Conservation (phyloP, 148 eudicot species). For the Heliamphora exappendiculata region DNA sequence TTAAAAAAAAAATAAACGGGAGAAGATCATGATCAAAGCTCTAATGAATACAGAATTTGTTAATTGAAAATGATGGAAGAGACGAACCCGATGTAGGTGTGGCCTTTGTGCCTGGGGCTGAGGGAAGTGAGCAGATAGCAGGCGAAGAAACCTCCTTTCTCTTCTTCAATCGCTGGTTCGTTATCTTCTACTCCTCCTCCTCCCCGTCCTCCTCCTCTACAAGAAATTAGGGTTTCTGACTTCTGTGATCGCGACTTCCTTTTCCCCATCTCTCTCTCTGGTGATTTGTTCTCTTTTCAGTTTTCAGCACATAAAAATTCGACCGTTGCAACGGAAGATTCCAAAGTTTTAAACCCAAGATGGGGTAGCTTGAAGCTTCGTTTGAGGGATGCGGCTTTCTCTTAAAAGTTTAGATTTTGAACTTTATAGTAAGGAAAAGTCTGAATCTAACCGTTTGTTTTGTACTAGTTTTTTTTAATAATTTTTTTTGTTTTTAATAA, state of each 20-base stretch:
- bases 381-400: no score
- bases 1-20: not conserved
- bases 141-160: constrained; percentile 39
- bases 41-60: not conserved
- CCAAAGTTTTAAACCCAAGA: no score
- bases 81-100: constrained; percentile 75
- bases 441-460: not conserved
- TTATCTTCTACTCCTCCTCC: constrained; percentile 5
- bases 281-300: not conserved
- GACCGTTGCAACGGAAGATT: constrained; percentile 23
- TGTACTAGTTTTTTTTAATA: not conserved
- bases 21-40: not conserved
- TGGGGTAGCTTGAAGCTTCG: no score
- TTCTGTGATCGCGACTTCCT: constrained; percentile 9
- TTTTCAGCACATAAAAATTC: not conserved
- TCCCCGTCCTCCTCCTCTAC: constrained; percentile 11
- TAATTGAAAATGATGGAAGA: not conserved
- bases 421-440: not conserved
- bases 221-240: constrained; percentile 19
- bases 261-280: constrained; percentile 25
- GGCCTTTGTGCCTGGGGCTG: constrained; percentile 81
- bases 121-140: constrained; percentile 78
- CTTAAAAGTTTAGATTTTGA: not conserved
- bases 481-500: no score
- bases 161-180: constrained; percentile 16